Conservation (phyloP, 495 filamentous ascomycete species). For the Hyaloscypha finlandica region DNA sequence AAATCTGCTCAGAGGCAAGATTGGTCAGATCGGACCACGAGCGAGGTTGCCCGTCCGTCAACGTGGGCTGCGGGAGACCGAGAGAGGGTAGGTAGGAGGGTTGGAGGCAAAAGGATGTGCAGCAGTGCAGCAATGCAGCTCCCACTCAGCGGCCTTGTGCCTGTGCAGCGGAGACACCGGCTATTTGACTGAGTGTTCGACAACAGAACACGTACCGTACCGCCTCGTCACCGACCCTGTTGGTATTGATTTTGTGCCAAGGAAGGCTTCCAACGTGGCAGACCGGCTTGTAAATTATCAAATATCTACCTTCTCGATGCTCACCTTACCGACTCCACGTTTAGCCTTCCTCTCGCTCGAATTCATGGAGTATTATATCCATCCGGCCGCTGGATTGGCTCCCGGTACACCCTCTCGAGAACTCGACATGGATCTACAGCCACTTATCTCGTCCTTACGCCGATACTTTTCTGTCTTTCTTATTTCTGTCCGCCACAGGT, state of each 20-base stretch:
- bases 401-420: background rate
- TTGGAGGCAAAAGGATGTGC: background rate
- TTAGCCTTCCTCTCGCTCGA: background rate
- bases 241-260: background rate
- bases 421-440: background rate
- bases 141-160: background rate
- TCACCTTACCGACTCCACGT: background rate
- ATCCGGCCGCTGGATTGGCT: background rate
- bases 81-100: background rate
- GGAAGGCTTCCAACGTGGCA: background rate
- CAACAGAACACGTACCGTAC: background rate
- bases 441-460: background rate
- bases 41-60: background rate
- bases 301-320: background rate
- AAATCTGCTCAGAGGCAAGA: background rate
- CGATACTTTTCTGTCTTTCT: background rate
- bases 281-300: background rate
- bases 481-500: background rate
- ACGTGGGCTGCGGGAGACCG: background rate
- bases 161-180: background rate
- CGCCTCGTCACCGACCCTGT: background rate
- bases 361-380: background rate
- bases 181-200: background rate
- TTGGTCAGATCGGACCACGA: background rate
- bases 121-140: background rate